Percentiles rank a stretch among this genome's conserved stretches.
Evolutionary conservation across 225 moss, liverwort and hornwort genomes (phyloP).

Genomic region (Marchantia polymorpha): DNA sequence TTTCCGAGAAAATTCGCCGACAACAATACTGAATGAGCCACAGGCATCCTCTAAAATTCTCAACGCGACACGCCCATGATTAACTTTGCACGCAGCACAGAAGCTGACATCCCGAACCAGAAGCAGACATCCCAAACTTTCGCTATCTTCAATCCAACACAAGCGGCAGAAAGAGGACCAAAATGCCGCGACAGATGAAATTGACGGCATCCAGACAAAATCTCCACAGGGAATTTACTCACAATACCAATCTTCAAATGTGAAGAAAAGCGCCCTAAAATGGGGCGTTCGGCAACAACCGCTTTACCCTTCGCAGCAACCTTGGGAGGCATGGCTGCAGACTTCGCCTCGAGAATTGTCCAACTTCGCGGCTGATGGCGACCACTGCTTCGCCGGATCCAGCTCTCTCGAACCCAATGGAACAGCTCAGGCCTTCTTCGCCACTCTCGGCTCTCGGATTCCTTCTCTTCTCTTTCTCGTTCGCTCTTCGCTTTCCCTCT

Average conservation of each 20-base stretch:
- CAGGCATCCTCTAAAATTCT: background rate
- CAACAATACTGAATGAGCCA: background rate
- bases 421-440: no score
- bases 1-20: background rate
- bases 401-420: no score
- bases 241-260: constrained; percentile 99
- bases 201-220: no score
- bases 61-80: background rate
- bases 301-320: constrained; percentile 80
- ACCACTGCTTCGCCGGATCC: no score
- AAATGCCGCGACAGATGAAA: background rate
- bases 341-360: no score
- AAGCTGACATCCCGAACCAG: background rate
- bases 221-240: constrained; percentile 22
- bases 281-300: constrained; percentile 69
- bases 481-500: no score
- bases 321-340: constrained; percentile 84
- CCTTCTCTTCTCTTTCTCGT: no score
- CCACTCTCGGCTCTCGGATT: no score
- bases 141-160: background rate
- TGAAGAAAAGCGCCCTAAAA: constrained; percentile 95
- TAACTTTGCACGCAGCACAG: background rate
- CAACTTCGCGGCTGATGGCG: no score
- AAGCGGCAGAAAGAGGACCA: background rate
- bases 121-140: no score